phyloP scores from a whole-genome alignment of 1,139 yeast genomes.

The Trichomonascaceae sp. region DNA sequence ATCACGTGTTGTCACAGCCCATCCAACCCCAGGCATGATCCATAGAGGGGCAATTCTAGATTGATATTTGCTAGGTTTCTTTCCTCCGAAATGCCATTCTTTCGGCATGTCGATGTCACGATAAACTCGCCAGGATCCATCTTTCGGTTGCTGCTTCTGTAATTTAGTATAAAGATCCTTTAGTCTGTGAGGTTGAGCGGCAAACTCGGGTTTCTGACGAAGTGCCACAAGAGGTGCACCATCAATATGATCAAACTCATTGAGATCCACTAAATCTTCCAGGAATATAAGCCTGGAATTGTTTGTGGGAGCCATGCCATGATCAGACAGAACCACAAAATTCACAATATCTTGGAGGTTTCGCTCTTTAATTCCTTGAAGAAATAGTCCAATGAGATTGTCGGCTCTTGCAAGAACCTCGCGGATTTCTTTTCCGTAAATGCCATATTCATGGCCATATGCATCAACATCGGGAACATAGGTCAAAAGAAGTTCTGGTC shows the following conservation, averaged over 20 bases:
- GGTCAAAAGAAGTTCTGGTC: slow-evolving; percentile 76
- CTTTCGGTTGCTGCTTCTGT: slow-evolving; percentile 24
- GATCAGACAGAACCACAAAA: slow-evolving; percentile 76
- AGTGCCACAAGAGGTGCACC: slow-evolving; percentile 91
- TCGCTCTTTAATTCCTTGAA: slow-evolving; percentile 45
- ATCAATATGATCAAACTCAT: slow-evolving; percentile 54
- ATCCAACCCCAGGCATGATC: slow-evolving; percentile 79
- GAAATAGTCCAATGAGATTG: slow-evolving; percentile 47
- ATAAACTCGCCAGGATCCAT: slow-evolving; percentile 44
- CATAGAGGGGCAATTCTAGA: slow-evolving; percentile 77
- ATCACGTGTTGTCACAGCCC: slow-evolving; percentile 60
- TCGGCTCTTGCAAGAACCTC: slow-evolving; percentile 61
- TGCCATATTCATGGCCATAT: slow-evolving; percentile 67
- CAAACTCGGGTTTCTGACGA: slow-evolving; percentile 43
- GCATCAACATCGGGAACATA: slow-evolving; percentile 80
- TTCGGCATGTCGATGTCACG: slow-evolving; percentile 54
- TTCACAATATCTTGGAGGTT: slow-evolving; percentile 63
- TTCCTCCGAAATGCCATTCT: slow-evolving; percentile 63
- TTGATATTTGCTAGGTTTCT: slow-evolving; percentile 39
- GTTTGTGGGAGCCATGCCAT: slow-evolving; percentile 89
- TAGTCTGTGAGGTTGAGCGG: slow-evolving; percentile 19
- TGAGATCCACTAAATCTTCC: slow-evolving; percentile 58
- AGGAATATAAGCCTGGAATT: slow-evolving; percentile 55
- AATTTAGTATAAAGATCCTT: slow-evolving; percentile 38
- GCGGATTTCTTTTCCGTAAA: slow-evolving; percentile 51